Conservation (phyloP, 1,284 basidiomycete genomes). For the Trichosporon ovoides region DNA sequence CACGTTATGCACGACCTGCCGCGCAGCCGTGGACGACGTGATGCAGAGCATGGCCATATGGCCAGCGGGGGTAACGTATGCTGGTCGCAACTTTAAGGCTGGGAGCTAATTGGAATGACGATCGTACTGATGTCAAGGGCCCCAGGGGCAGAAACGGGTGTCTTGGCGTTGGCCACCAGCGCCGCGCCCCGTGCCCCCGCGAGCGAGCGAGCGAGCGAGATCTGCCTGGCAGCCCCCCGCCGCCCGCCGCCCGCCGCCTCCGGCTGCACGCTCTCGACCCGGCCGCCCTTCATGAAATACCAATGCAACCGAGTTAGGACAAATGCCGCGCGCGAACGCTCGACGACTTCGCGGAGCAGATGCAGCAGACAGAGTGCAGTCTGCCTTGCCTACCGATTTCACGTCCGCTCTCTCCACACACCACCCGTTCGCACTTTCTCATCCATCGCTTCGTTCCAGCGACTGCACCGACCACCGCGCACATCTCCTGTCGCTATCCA, state of each 20-base stretch:
- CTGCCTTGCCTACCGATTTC: neutral
- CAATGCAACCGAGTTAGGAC: constrained; percentile 2
- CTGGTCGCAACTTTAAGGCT: constrained; percentile 2
- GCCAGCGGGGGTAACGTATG: neutral
- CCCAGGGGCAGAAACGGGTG: neutral
- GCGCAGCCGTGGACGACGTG: neutral
- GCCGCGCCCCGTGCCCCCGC: no score
- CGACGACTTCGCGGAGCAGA: neutral
- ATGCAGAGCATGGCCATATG: neutral
- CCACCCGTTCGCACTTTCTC: neutral
- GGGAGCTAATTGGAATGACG: constrained; percentile 2
- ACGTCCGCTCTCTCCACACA: neutral
- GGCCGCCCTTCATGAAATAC: constrained; percentile 1
- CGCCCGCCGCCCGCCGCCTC: neutral
- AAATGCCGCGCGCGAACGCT: neutral
- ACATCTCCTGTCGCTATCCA: constrained; percentile 2
- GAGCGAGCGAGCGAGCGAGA: no score
- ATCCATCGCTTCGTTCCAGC: neutral
- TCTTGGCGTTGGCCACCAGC: neutral
- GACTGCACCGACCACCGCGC: neutral
- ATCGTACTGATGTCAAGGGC: constrained; percentile 5
- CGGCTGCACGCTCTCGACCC: neutral
- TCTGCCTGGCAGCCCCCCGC: neutral
- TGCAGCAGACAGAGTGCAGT: neutral
- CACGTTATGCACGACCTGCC: neutral